Base-by-base conservation (phyloP, 2,329 filamentous ascomycete species). In the Fusarium sarcochroum region DNA sequence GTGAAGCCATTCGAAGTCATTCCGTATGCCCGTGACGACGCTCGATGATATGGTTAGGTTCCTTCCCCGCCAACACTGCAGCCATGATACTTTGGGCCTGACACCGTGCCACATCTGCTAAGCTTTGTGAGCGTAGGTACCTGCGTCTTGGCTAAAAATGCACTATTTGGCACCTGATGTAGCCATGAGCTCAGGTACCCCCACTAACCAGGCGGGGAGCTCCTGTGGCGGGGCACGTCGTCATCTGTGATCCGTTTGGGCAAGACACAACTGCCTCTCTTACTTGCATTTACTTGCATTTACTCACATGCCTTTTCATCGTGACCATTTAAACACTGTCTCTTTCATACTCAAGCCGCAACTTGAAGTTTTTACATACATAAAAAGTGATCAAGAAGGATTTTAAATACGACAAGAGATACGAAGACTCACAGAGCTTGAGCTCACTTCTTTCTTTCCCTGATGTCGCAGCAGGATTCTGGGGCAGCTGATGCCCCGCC, bases 191-290 rank as follows among this genome's bases (percentile, higher is more conserved):
- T 23, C n/a, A 63, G 48, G 68, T 68, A 71, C 61, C 52, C 8
- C 49, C 54, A 23, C 50, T 68, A 70, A 64, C 37, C 35, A 40
- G 23, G 63, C 44, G 55, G 61, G 54, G 42, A 55, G 54, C 32
- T 55, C 17, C 21, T 52, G 69, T 70, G 69, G 69, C 69, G 69
- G 69, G 69, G 69, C 63, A 72, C 66, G 70, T 72, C 69, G 69
- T 72, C 69, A 72, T 72, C 69, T 48, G 57, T 68, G 57, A 48
- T 68, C 63, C 53, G 41, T 70, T 70, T 61, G 48, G 68, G 68
- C 44, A 68, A 60, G 67, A 61, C 50, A 68, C 56, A 64, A 25
- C 53, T 49, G 42, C 62, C 56, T 51, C 15, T 44, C 61, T 53
- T 63, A 42, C 47, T 52, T 47, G 44, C 46, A 30, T 51, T 53